Base-by-base conservation (phyloP, 805 yeast genomes). In the Jamesozyma spencerorum region DNA sequence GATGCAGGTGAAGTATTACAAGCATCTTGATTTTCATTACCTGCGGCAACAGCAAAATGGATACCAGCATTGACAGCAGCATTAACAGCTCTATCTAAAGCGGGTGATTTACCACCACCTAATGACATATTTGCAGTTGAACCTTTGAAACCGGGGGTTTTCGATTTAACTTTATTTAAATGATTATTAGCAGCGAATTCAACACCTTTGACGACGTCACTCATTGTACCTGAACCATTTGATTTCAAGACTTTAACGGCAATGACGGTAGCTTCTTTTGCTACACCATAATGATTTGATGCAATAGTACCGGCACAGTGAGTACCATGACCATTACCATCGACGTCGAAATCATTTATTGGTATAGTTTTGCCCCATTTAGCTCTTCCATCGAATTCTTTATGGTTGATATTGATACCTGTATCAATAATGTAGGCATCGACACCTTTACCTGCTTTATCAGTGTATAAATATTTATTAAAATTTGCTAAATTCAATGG, bases 261-360 rank as follows among this genome's bases (percentile, higher is more conserved):
- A 52, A 82, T 86, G 41, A 85, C 62, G 17, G 78, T 70, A 8
- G 88, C 92, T 39, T 75, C 69, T 64, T 86, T 85, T 42, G 95
- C 88, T 41, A 85, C 85, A 66, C 95, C 95, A 49, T 80, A 85
- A 39, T 75, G 68, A 45, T 70, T 69, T 18, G 92, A 82, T 38
- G 81, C 95, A 54, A 88, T 85, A 28, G 94, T 86, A 65, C 95
- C 97, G n/a, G 96, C 95, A 68, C 94, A 85, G 58, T 87, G 97
- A 35, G 95, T 85, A 56, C 97, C 97, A 64, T 87, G 97, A 38
- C 96, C 97, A 54, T 85, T 83, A 39, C 86, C 92, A 60, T 88
- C 95, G 34, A 70, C 55, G 50, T 80, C 86, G 40, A 71, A 72
- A 51, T 78, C 85, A 53, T 79, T 81, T 39, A 63, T 52, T 50